Evolutionary conservation across 306 rosid genomes (phyloP).

Genomic region (Casuarina equisetifolia): DNA sequence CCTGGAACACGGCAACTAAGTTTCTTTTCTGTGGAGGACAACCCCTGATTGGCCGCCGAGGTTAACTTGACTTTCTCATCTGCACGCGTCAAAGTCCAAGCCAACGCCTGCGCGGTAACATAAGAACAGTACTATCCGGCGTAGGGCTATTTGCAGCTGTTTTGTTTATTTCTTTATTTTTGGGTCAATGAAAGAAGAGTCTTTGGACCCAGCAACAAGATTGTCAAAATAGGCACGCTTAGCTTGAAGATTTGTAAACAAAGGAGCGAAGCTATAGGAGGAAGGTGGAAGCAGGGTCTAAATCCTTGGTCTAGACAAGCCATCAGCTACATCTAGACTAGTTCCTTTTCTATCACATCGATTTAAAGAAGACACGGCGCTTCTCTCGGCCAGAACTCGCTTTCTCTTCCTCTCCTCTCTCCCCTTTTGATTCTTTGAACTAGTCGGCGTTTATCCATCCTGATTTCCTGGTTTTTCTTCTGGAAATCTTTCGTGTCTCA

Average conservation of each 20-base stretch:
- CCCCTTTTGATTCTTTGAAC: not conserved
- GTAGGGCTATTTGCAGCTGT: too few relatives aligned
- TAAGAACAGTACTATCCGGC: not conserved
- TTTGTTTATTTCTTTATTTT: too few relatives aligned
- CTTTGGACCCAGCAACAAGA: not conserved
- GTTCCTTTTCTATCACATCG: not conserved
- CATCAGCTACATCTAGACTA: not conserved
- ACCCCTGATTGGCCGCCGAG: constrained; percentile 25
- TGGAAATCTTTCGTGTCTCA: not conserved
- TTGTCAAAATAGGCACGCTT: constrained; percentile 1
- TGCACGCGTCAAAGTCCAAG: constrained; percentile 20
- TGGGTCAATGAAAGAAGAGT: not conserved
- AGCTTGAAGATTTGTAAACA: not conserved
- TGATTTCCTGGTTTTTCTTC: not conserved
- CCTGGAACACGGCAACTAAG: not conserved
- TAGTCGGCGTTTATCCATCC: not conserved
- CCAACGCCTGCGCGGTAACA: constrained; percentile 11
- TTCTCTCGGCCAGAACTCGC: not conserved
- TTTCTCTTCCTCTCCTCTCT: constrained; percentile 9
- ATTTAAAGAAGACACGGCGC: not conserved
- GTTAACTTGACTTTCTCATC: constrained; percentile 7
- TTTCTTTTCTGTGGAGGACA: not conserved
- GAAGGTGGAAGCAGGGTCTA: not conserved
- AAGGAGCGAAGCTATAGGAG: not conserved
- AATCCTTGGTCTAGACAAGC: not conserved